Percentiles rank a stretch among this genome's conserved stretches.
phyloP scores from a whole-genome alignment of 1,284 basidiomycete species.

The Melanopsichium pennsylvanicum region DNA sequence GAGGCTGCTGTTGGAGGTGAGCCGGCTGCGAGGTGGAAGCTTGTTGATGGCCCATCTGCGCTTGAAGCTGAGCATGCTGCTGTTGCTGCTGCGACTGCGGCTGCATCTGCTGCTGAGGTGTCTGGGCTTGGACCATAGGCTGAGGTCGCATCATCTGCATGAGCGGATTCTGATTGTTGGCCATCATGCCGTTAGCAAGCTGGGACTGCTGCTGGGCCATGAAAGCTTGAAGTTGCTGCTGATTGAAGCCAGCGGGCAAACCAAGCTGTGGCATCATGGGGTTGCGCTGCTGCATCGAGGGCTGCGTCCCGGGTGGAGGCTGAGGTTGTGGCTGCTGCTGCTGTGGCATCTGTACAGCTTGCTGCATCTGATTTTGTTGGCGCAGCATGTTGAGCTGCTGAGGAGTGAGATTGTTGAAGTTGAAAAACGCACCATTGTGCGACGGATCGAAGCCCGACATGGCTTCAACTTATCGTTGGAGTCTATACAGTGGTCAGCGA shows the following conservation, averaged over 20 bases:
- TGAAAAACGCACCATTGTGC: slow-evolving; percentile 42
- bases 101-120: slow-evolving; percentile 32
- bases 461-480: not conserved
- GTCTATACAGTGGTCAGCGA: not conserved
- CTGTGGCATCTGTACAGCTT: slow-evolving; percentile 34
- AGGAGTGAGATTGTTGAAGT: slow-evolving; percentile 47
- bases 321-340: slow-evolving; percentile 27
- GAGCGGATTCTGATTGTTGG: slow-evolving; percentile 33
- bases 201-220: slow-evolving; percentile 48
- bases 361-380: slow-evolving; percentile 45
- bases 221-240: slow-evolving; percentile 45
- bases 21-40: slow-evolving; percentile 23
- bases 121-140: slow-evolving; percentile 19
- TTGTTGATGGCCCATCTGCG: slow-evolving; percentile 27
- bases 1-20: slow-evolving; percentile 38
- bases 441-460: slow-evolving; percentile 49
- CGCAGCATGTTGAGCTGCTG: slow-evolving; percentile 47
- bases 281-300: slow-evolving; percentile 44
- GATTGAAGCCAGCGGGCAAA: slow-evolving; percentile 37
- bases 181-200: slow-evolving; percentile 25
- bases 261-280: slow-evolving; percentile 45
- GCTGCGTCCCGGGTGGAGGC: slow-evolving; percentile 25
- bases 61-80: slow-evolving; percentile 29
- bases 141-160: slow-evolving; percentile 40
- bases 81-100: slow-evolving; percentile 18